These are phyloP conservation scores for Neurospora sublineolata DNA, from an alignment of 495 filamentous ascomycete genomes.

Conservation along the genomic window DNA sequence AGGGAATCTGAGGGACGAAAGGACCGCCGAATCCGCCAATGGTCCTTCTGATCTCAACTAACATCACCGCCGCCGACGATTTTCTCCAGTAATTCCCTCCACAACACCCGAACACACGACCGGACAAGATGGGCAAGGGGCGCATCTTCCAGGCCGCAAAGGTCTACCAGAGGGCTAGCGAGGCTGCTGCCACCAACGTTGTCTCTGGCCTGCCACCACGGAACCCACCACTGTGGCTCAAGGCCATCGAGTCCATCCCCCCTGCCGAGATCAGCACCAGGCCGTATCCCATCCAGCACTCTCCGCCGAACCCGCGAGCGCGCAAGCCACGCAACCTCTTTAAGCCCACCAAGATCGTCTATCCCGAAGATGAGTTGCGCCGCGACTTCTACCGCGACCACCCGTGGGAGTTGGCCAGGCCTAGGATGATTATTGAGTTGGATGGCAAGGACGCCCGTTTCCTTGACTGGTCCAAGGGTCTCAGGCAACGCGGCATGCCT, in stretches of 20 bases:
- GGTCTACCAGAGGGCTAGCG: constrained; percentile 55
- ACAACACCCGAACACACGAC: neutral
- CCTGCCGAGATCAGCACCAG: constrained; percentile 65
- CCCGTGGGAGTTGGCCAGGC: constrained; percentile 92
- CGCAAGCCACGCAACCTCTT: constrained; percentile 62
- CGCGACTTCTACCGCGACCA: constrained; percentile 80
- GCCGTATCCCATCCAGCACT: constrained; percentile 53
- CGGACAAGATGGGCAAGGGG: constrained; percentile 14
- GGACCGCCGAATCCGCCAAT: neutral
- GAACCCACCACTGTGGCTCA: constrained; percentile 61
- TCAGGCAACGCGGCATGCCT: constrained; percentile 65
- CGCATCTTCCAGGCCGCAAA: constrained; percentile 62
- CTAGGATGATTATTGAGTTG: constrained; percentile 70
- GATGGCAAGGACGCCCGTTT: constrained; percentile 67
- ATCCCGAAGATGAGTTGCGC: constrained; percentile 78
- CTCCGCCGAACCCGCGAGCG: constrained; percentile 36
- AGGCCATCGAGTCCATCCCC: constrained; percentile 60
- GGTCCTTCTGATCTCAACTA: neutral
- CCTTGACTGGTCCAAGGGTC: constrained; percentile 64
- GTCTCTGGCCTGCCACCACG: constrained; percentile 3
- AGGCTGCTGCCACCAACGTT: constrained; percentile 41
- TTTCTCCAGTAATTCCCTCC: neutral
- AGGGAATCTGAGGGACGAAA: neutral
- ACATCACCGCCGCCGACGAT: neutral
- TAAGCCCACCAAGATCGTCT: constrained; percentile 62